These are phyloP conservation scores for Rutstroemia sp. DNA, from an alignment of 2,329 filamentous ascomycete genomes.

Conservation along the genomic window DNA sequence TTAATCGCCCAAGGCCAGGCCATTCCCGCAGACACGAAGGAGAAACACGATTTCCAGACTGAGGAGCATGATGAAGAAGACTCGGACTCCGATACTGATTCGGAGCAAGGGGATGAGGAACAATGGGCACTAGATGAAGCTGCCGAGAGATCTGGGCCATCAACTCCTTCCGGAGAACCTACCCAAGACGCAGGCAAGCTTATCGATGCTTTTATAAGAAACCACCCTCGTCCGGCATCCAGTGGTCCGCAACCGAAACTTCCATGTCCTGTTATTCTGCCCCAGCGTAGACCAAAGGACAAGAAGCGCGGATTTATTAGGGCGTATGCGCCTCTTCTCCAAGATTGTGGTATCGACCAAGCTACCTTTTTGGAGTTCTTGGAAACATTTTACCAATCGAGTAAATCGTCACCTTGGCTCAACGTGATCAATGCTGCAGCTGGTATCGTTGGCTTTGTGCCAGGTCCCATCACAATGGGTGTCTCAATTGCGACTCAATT, in stretches of 20 bases:
- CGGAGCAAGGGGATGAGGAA: constrained; percentile 22
- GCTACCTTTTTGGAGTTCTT: constrained; percentile 42
- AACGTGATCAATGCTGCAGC: constrained; percentile 36
- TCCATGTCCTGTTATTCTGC: constrained; percentile 42
- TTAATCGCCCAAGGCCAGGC: constrained; percentile 18
- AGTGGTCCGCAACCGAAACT: constrained; percentile 17
- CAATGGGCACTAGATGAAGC: constrained; percentile 25
- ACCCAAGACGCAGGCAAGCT: constrained; percentile 10
- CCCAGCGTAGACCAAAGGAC: constrained; percentile 42
- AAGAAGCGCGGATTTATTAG: constrained; percentile 43
- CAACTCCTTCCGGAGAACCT: constrained; percentile 3
- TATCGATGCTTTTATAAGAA: constrained; percentile 15
- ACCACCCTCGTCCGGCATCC: constrained; percentile 18
- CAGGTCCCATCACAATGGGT: constrained; percentile 34
- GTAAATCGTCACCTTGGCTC: constrained; percentile 33
- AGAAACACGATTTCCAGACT: constrained; percentile 2
- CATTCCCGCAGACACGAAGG: constrained; percentile 10
- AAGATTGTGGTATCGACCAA: constrained; percentile 40
- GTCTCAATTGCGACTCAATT: constrained; percentile 38
- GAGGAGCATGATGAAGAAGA: constrained; percentile 8
- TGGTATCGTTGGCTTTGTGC: constrained; percentile 29
- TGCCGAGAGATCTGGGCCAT: not conserved
- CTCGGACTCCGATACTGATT: constrained; percentile 10
- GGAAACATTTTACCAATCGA: constrained; percentile 38
- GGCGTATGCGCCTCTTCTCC: constrained; percentile 44